These are phyloP conservation scores for Aspergillus biplanus DNA, from an alignment of 495 filamentous ascomycete species.

Conservation along the genomic window DNA sequence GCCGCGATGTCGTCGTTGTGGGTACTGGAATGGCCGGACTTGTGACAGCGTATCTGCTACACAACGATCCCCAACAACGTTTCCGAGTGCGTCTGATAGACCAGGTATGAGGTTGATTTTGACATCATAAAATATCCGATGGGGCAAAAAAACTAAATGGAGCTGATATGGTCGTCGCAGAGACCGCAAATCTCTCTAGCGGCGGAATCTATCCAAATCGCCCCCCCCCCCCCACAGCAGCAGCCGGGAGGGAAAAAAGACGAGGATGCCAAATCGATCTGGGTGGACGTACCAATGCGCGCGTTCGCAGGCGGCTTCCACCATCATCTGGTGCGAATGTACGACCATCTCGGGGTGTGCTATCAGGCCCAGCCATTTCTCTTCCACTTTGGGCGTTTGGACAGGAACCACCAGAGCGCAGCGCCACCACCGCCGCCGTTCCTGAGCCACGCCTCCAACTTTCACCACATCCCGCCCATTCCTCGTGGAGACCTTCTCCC, in stretches of 20 bases:
- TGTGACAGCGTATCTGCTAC: slow-evolving; percentile 52
- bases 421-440: slow-evolving; percentile 19
- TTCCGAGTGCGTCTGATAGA: slow-evolving; percentile 52
- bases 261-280: slow-evolving; percentile 4
- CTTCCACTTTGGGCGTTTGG: slow-evolving; percentile 34
- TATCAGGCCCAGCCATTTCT: slow-evolving; percentile 49
- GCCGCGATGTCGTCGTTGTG: background rate
- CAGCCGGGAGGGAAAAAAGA: slow-evolving; percentile 3
- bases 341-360: slow-evolving; percentile 49
- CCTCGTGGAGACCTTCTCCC: slow-evolving; percentile 27
- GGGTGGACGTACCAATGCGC: slow-evolving; percentile 59
- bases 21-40: slow-evolving; percentile 54
- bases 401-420: slow-evolving; percentile 18
- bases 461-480: slow-evolving; percentile 45
- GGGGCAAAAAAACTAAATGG: no score
- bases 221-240: background rate
- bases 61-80: slow-evolving; percentile 41
- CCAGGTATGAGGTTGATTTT: slow-evolving; percentile 31
- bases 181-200: slow-evolving; percentile 29
- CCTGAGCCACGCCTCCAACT: slow-evolving; percentile 51
- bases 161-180: slow-evolving; percentile 7
- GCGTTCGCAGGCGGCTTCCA: slow-evolving; percentile 57
- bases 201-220: slow-evolving; percentile 25
- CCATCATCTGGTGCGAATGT: slow-evolving; percentile 54
- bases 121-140: no score